Evolutionary conservation across 2,329 filamentous ascomycete genomes (phyloP), one percentile per base, ranked within the genome.

Genomic region (Fusarium acutatum): DNA sequence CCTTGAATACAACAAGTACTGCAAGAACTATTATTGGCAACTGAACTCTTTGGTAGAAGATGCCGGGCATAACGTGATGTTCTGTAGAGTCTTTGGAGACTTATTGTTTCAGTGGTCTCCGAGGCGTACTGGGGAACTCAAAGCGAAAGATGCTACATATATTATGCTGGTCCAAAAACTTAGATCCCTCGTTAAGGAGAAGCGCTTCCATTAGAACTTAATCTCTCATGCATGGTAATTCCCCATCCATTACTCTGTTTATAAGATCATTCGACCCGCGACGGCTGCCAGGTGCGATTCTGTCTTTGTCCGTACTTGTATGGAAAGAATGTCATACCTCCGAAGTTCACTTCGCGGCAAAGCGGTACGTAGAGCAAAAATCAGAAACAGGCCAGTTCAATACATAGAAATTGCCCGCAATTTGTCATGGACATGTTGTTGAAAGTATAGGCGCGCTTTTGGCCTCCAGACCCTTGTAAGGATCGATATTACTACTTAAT

Each of bases 291-390:
- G 7, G 14, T 28, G 10, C 7, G 8, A 22, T 17, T 28, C 3
- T 18, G 14, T 13, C 11, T 11, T n/a, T 38, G 3, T 7, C 14
- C 7, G 7, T 17, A 28, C 18, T 22, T 28, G 10, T 5, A 15
- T n/a, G n/a, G 6, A 14, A 38, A 9, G 17, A 26, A 14, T 20
- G 12, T 20, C n/a, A 20, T 52, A 10, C 2, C 17, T 50, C 4
- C 14, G 12, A 50, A 50, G 30, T 24, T 7, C 6, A 10, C 6
- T 9, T 14, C 11, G 12, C 15, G 4, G 30, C 12, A 34, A 18
- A 24, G 17, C 8, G 12, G 13, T 2, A 12, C 3, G 6, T 20
- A 34, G n/a, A 10, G 22, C 0, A 2, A 50, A 15, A 24, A 10
- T 17, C 4, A 30, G 17, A 6, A 18, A 49, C 14, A 7, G 4